A percentile compares a stretch with the other conserved stretches of the same genome.
Evolutionary conservation across 495 filamentous ascomycete genomes (phyloP).

Genomic region (Pseudomonodictys pantanalensis): DNA sequence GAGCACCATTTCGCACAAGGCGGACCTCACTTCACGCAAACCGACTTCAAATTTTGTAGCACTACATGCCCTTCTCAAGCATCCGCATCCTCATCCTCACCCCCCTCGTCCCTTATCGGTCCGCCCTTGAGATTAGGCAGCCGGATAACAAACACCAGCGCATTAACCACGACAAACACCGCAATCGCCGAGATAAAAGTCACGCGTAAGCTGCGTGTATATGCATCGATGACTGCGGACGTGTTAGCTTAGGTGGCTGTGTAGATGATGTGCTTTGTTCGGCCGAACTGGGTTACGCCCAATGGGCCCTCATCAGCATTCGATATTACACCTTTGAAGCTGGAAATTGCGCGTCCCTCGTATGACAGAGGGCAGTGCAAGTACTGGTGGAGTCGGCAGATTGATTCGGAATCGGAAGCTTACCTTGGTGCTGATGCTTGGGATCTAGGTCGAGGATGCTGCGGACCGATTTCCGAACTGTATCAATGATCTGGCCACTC

Average conservation of each 20-base stretch:
- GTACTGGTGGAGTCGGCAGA: background rate
- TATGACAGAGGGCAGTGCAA: background rate
- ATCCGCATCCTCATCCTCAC: background rate
- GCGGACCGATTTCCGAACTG: conserved; percentile 55
- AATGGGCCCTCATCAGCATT: too few relatives aligned
- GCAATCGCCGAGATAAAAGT: conserved; percentile 35
- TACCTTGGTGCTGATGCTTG: conserved; percentile 53
- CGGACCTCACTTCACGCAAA: too few relatives aligned
- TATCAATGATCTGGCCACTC: conserved; percentile 40
- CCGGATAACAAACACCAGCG: conserved; percentile 21
- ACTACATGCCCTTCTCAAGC: background rate
- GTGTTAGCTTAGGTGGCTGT: conserved; percentile 22
- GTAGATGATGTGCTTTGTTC: background rate
- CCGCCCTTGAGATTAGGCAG: conserved; percentile 24
- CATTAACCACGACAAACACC: conserved; percentile 28
- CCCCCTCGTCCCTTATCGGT: background rate
- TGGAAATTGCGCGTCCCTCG: background rate
- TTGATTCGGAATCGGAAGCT: background rate
- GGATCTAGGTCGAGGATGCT: conserved; percentile 50
- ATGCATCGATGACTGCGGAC: conserved; percentile 31
- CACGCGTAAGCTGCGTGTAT: conserved; percentile 26
- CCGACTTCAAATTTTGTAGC: too few relatives aligned
- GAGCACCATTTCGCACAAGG: too few relatives aligned
- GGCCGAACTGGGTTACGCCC: background rate
- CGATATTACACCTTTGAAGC: too few relatives aligned